Conservation (phyloP, 202 grass and related monocot genomes). For the Eragrostis tef region DNA sequence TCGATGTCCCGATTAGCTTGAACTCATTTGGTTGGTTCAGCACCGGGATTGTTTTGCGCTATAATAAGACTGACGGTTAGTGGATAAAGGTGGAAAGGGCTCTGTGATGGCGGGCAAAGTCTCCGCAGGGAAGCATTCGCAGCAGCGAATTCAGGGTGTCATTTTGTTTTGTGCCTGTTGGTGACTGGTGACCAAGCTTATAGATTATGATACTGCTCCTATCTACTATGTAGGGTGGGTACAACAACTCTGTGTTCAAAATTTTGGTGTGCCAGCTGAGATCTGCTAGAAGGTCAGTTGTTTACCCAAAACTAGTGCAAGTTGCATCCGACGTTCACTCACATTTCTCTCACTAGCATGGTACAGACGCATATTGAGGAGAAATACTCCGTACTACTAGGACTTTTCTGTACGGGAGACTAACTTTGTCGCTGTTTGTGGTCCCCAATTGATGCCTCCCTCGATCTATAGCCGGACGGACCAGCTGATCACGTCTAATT, state of each 20-base stretch:
- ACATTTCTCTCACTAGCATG: too few relatives aligned
- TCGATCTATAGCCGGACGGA: too few relatives aligned
- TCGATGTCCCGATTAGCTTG: not conserved
- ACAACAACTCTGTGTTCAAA: not conserved
- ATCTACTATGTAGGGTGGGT: not conserved
- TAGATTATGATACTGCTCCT: not conserved
- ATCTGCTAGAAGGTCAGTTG: not conserved
- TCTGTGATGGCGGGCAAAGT: not conserved
- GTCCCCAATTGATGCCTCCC: too few relatives aligned
- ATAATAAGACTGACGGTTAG: not conserved
- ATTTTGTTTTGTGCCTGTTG: conserved; percentile 15
- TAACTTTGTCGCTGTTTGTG: too few relatives aligned
- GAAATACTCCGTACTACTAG: too few relatives aligned
- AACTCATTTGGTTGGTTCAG: not conserved
- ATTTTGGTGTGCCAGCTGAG: not conserved
- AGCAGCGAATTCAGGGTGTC: not conserved
- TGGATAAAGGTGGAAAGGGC: not conserved
- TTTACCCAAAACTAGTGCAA: not conserved
- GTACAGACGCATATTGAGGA: too few relatives aligned
- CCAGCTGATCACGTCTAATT: too few relatives aligned
- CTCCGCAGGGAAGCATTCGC: not conserved
- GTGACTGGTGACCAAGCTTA: not conserved
- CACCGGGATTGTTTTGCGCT: too few relatives aligned
- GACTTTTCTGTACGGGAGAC: too few relatives aligned
- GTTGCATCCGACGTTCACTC: too few relatives aligned